Conservation (phyloP, 176 grass and related monocot genomes). For the Oryza brachyantha region DNA sequence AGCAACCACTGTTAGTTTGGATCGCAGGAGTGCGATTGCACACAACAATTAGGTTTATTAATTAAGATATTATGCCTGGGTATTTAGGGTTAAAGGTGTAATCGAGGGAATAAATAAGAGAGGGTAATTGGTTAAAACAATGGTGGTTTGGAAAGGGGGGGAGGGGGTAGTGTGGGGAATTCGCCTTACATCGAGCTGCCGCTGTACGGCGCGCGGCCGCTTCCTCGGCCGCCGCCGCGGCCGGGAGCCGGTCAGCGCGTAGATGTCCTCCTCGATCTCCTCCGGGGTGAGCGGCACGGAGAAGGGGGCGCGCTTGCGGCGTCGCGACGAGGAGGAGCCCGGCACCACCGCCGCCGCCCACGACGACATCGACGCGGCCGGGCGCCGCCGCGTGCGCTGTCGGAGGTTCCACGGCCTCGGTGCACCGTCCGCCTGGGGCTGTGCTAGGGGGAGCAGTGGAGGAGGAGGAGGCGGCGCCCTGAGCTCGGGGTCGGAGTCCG, state of each 20-base stretch:
- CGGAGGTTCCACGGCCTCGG: slow-evolving; percentile 81
- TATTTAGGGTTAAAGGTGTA: slow-evolving; percentile 27
- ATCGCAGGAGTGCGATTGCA: slow-evolving; percentile 6
- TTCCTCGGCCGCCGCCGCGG: slow-evolving; percentile 86
- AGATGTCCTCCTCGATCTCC: slow-evolving; percentile 97
- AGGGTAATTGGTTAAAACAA: background rate
- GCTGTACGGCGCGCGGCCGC: slow-evolving; percentile 72
- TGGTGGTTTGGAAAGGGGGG: slow-evolving; percentile 5
- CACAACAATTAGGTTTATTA: slow-evolving; percentile 24
- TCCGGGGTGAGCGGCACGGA: slow-evolving; percentile 57
- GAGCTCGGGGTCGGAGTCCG: background rate
- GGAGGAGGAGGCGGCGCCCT: background rate
- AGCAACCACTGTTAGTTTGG: background rate
- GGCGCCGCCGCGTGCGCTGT: slow-evolving; percentile 37
- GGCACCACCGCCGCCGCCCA: background rate
- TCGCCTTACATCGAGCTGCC: slow-evolving; percentile 77
- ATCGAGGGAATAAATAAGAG: background rate
- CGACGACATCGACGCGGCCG: slow-evolving; percentile 9
- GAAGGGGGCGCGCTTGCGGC: slow-evolving; percentile 46
- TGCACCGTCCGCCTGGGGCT: background rate
- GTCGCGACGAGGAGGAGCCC: background rate
- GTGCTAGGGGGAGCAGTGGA: background rate
- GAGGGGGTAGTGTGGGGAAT: slow-evolving; percentile 24
- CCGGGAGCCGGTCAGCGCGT: slow-evolving; percentile 72
- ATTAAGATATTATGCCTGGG: background rate